These are phyloP conservation scores for Penicillium egyptiacum DNA, from an alignment of 495 filamentous ascomycete species.

Conservation along the genomic window DNA sequence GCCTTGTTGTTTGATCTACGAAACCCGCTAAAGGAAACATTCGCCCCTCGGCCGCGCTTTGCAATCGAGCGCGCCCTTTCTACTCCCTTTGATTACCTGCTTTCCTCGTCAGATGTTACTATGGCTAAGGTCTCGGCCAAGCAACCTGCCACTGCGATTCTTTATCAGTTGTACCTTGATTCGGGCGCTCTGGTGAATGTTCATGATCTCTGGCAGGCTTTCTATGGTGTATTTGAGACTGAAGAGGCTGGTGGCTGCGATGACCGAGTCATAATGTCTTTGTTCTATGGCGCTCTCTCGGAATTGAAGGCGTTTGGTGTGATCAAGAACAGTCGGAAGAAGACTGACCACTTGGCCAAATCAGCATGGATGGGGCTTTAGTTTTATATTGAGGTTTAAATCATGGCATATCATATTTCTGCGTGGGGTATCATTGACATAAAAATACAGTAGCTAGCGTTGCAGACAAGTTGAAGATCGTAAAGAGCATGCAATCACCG, in stretches of 20 bases:
- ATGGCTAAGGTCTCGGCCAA: slow-evolving; percentile 52
- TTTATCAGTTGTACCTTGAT: slow-evolving; percentile 92
- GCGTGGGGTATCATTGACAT: slow-evolving; percentile 29
- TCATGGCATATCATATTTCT: slow-evolving; percentile 19
- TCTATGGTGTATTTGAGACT: slow-evolving; percentile 69
- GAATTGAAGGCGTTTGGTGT: slow-evolving; percentile 84
- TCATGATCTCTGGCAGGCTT: slow-evolving; percentile 86
- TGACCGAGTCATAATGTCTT: slow-evolving; percentile 55
- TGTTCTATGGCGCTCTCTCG: slow-evolving; percentile 80
- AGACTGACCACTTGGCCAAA: slow-evolving; percentile 87
- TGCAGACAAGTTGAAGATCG: background rate
- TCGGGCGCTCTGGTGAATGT: slow-evolving; percentile 85
- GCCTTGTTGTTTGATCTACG: slow-evolving; percentile 80
- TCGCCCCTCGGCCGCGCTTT: slow-evolving; percentile 74
- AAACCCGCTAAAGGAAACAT: slow-evolving; percentile 75
- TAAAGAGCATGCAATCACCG: background rate
- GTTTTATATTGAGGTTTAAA: slow-evolving; percentile 10
- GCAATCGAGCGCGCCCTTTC: slow-evolving; percentile 79
- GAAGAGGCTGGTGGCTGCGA: slow-evolving; percentile 54
- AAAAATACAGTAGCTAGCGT: slow-evolving; percentile 10
- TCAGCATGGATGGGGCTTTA: slow-evolving; percentile 68
- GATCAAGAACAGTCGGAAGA: slow-evolving; percentile 86
- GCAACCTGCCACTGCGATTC: slow-evolving; percentile 73
- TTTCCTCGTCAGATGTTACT: slow-evolving; percentile 52
- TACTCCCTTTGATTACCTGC: slow-evolving; percentile 82